These are phyloP conservation scores for Hortaea werneckii DNA, from an alignment of 2,329 filamentous ascomycete species.

Conservation along the genomic window DNA sequence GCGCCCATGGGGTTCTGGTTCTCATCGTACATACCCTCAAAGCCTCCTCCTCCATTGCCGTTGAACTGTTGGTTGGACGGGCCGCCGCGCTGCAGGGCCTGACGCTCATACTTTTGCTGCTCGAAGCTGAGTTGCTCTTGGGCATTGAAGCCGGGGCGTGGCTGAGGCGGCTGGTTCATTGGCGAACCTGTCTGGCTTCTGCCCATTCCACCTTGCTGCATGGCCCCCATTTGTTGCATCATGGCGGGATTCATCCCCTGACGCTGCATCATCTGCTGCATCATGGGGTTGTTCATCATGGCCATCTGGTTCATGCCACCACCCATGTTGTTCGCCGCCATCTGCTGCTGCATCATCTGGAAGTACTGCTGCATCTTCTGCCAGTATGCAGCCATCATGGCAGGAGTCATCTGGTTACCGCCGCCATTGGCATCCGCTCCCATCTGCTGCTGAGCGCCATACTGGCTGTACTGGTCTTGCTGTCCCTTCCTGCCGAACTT, in stretches of 20 bases:
- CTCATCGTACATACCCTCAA: conserved; percentile 98
- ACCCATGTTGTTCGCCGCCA: conserved; percentile 29
- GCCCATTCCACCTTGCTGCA: conserved; percentile 35
- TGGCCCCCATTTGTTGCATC: conserved; percentile 33
- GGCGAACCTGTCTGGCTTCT: conserved; percentile 7
- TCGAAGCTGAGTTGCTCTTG: conserved; percentile 67
- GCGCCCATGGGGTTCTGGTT: conserved; percentile 65
- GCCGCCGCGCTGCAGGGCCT: conserved; percentile 44
- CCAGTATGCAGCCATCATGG: conserved; percentile 98
- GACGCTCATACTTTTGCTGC: conserved; percentile 68
- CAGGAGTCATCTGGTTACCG: conserved; percentile 70
- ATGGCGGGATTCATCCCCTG: conserved; percentile 50
- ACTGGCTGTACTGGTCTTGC: conserved; percentile 24
- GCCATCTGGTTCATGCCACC: conserved; percentile 23
- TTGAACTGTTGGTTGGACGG: conserved; percentile 29
- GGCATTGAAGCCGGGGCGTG: conserved; percentile 49
- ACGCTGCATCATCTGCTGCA: conserved; percentile 26
- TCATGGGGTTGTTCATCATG: conserved; percentile 40
- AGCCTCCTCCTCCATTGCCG: conserved; percentile 47
- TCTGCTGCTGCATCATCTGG: conserved; percentile 45
- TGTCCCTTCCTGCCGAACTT: conserved; percentile 27
- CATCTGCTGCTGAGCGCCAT: conserved; percentile 16
- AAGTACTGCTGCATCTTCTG: conserved; percentile 98
- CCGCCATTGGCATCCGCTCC: conserved; percentile 10
- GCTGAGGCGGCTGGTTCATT: conserved; percentile 15